These are phyloP conservation scores for Globisporangium nagaii DNA, from an alignment of 352 stramenopile genomes.

Conservation along the genomic window DNA sequence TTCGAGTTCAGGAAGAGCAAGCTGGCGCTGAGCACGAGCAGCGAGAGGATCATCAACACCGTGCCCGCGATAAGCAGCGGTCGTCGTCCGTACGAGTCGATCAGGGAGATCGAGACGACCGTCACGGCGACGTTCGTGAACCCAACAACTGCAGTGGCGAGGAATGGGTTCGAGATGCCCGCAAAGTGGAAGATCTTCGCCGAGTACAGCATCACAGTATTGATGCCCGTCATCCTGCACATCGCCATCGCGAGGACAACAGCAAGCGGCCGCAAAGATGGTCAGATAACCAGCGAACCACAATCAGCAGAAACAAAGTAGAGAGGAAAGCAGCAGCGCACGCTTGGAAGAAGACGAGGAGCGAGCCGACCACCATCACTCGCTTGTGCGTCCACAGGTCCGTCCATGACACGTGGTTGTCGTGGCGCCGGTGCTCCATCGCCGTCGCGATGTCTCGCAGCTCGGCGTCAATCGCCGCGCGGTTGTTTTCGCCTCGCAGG, in stretches of 20 bases:
- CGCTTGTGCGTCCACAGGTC: slow-evolving; percentile 59
- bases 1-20: slow-evolving; percentile 56
- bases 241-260: not conserved
- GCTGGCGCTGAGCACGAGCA: slow-evolving; percentile 60
- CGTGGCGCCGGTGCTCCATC: slow-evolving; percentile 50
- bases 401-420: slow-evolving; percentile 37
- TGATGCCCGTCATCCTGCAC: slow-evolving; percentile 88
- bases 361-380: slow-evolving; percentile 42
- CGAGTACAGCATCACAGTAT: slow-evolving; percentile 90
- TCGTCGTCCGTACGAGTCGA: slow-evolving; percentile 70
- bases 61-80: slow-evolving; percentile 71
- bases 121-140: slow-evolving; percentile 77
- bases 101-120: slow-evolving; percentile 66
- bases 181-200: slow-evolving; percentile 89
- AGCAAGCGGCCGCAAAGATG: too few relatives aligned
- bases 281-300: not conserved
- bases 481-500: slow-evolving; percentile 26
- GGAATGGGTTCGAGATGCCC: slow-evolving; percentile 79
- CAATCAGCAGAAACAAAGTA: not conserved
- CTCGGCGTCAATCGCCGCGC: slow-evolving; percentile 49
- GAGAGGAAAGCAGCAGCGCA: slow-evolving; percentile 14
- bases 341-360: slow-evolving; percentile 80
- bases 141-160: slow-evolving; percentile 70
- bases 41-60: slow-evolving; percentile 60
- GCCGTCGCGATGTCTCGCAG: slow-evolving; percentile 51